Base-by-base conservation (phyloP, 2,329 filamentous ascomycete species). In the Coniochaeta pulveracea region DNA sequence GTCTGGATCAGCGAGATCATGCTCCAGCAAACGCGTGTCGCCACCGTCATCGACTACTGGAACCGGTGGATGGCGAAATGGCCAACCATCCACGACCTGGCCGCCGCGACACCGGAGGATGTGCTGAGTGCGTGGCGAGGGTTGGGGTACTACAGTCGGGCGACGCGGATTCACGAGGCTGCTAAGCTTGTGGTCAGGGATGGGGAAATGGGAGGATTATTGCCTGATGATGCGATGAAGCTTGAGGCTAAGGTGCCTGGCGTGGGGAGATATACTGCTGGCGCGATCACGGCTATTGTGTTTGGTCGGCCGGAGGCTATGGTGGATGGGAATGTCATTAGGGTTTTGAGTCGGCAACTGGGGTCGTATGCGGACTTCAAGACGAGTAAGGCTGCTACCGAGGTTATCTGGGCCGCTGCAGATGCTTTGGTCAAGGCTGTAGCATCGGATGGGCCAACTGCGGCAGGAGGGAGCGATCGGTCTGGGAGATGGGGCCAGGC, bases 1-100 rank as follows among this genome's bases (percentile, higher is more conserved):
- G 73, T 79, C 29, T 78, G 73, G 70, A 75, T 79, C 46, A 73
- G 67, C 45, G 74, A 79, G 54, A 69, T 77, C 43, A 79, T 79
- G 74, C 61, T 78, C 9, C 74, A 79, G 49, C 74, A 79, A 52
- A 79, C 74, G 2, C 69, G 74, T 18, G 74, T 79, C 4, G 63
- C 68, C 3, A 67, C 66, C 6, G 74, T 77, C 1, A 67, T 76
- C 14, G 69, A 67, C 31, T 79, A 79, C 48, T 79, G 73, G 69
- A 71, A 66, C 19, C 59, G 58, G 1, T 79, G 74, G 74, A 74
- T 74, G 57, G 57, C 50, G 1, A 63, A 63, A 36, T 79, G 73
- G 72, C 72, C 72, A 1, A 72, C 69, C 0, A 63, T 78, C 3
- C 58, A 61, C 2, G 64, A 69, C 15, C 60, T 79, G 6, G 72